Evolutionary conservation across 345 rosid species (phyloP), one percentile per base, ranked within the genome.

Genomic region (Heritiera littoralis): DNA sequence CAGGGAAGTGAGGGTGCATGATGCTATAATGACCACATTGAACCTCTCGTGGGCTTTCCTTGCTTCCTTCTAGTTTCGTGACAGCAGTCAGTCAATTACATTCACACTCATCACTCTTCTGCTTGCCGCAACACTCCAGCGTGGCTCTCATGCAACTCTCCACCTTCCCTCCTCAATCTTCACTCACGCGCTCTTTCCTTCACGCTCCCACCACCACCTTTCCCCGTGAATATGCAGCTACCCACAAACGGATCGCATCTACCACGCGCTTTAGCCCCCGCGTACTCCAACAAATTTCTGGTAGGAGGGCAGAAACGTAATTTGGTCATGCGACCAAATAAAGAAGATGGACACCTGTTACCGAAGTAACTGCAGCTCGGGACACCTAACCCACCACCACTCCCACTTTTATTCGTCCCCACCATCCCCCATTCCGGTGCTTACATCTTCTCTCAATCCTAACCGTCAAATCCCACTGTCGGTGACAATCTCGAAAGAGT

Each of bases 321-420:
- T 66, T 80, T 64, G 58, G 0, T 0, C 2, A 66, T 74, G 82
- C 85, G 60, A 84, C 79, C 2, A 74, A 81, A 80, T 80, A 70
- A 83, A 77, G 82, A 75, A 74, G 18, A 75, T 45, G 85, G 72
- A 83, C 86, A 73, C 87, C 78, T 86, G 85, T 77, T 66, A 52
- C 70, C 79, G 68, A 83, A 79, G 89, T 79, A 86, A 88, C 82
- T 77, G 84, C 81, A 20, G 20, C 30, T 11, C 2, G 73, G 75
- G 79, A 71, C 78, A 61, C 80, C 64, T 63, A 80, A 74, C 79
- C 17, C 81, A 40, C 78, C 72, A 52, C 52, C 51, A 46, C 23
- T 66, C 40, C 67, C 77, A 30, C 79, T 71, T 84, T 63, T 77
- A 77, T 63, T 68, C 20, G 1, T 8, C 10, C 45, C 61, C 14